phyloP scores from a whole-genome alignment of 768 basidiomycete genomes.

The Suillus hirtellus region DNA sequence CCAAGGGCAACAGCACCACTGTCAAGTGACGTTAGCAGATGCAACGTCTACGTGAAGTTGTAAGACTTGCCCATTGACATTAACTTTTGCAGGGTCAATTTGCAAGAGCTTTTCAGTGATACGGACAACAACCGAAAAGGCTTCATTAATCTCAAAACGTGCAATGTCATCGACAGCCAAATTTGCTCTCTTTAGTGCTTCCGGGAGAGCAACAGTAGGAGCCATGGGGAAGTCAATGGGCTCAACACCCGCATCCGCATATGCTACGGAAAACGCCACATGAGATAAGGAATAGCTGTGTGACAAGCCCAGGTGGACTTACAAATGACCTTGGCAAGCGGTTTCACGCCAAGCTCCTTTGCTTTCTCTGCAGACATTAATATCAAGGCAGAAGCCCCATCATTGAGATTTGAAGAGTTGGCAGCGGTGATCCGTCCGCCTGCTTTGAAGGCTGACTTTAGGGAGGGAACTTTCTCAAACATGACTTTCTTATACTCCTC shows the following conservation, averaged over 20 bases:
- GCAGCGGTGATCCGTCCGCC: constrained; percentile 93
- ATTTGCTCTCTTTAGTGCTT: constrained; percentile 85
- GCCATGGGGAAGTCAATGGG: constrained; percentile 98
- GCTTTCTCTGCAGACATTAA: constrained; percentile 94
- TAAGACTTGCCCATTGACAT: constrained; percentile 73
- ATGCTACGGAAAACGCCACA: constrained; percentile 51
- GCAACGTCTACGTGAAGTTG: constrained; percentile 12
- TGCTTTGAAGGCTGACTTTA: constrained; percentile 88
- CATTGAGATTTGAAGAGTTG: constrained; percentile 93
- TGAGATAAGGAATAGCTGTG: neutral
- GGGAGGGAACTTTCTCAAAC: constrained; percentile 88
- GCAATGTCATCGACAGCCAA: constrained; percentile 82
- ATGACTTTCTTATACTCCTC: constrained; percentile 98
- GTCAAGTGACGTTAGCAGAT: constrained; percentile 23
- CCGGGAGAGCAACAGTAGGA: constrained; percentile 87
- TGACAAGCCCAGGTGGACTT: constrained; percentile 33
- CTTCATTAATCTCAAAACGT: constrained; percentile 96
- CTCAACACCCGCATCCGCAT: constrained; percentile 94
- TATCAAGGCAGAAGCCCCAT: constrained; percentile 94
- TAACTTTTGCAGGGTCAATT: constrained; percentile 87
- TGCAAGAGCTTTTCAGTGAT: constrained; percentile 87
- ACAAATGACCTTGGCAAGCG: constrained; percentile 95
- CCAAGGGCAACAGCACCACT: constrained; percentile 97
- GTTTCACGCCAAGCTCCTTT: constrained; percentile 85
- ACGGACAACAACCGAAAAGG: constrained; percentile 92